A percentile compares a stretch with the other conserved stretches of the same genome.
Conservation (phyloP, 768 basidiomycete genomes). For the Mycena amicta region DNA sequence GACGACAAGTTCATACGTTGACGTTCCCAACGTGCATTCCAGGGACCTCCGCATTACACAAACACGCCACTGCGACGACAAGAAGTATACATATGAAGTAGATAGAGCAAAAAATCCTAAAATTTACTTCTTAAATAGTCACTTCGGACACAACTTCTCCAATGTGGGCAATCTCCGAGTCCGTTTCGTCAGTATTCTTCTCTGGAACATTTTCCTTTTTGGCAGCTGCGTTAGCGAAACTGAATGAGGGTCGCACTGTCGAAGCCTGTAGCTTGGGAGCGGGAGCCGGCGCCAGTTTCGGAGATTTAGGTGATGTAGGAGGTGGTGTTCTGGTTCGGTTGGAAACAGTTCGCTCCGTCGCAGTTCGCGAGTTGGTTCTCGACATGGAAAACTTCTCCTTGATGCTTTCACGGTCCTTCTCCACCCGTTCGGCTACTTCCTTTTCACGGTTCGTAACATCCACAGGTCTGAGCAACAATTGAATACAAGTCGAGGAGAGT, state of each 20-base stretch:
- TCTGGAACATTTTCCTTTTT: slow-evolving; percentile 41
- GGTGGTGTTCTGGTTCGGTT: slow-evolving; percentile 36
- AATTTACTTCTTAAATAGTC: slow-evolving; percentile 21
- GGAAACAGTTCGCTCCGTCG: slow-evolving; percentile 46
- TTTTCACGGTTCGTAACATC: slow-evolving; percentile 80
- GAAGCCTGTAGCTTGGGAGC: slow-evolving; percentile 34
- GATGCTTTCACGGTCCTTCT: slow-evolving; percentile 63
- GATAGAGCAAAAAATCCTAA: slow-evolving; percentile 5
- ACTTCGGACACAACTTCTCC: slow-evolving; percentile 21
- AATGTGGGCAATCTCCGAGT: slow-evolving; percentile 12
- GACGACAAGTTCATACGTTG: too few relatives aligned
- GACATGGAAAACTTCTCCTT: slow-evolving; percentile 57
- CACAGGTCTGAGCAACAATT: slow-evolving; percentile 62
- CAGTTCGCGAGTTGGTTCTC: slow-evolving; percentile 52
- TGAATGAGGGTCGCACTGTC: slow-evolving; percentile 68
- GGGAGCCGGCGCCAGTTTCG: slow-evolving; percentile 29
- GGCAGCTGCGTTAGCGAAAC: slow-evolving; percentile 80
- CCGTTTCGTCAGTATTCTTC: slow-evolving; percentile 9
- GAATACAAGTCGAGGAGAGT: slow-evolving; percentile 3
- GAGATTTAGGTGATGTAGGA: slow-evolving; percentile 30
- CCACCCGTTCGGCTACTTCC: slow-evolving; percentile 70
- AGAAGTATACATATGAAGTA: too few relatives aligned
- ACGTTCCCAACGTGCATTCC: too few relatives aligned
- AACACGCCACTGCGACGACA: too few relatives aligned
- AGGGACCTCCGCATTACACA: too few relatives aligned